These are phyloP conservation scores for Podospora didyma DNA, from an alignment of 495 filamentous ascomycete species.

Conservation along the genomic window DNA sequence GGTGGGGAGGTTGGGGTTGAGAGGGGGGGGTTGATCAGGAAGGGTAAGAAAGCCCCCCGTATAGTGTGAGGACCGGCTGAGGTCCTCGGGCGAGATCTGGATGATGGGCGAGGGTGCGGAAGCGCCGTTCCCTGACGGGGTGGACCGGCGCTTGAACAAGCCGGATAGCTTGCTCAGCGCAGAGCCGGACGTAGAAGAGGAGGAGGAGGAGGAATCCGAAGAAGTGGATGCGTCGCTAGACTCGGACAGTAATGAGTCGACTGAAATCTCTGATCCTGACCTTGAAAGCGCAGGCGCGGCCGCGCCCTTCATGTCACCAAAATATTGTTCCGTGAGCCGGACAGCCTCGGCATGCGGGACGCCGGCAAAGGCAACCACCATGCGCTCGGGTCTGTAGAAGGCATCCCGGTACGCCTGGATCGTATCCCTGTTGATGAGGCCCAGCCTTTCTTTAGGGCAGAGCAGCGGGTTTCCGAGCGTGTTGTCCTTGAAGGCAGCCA, in stretches of 20 bases:
- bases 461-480: conserved; percentile 91
- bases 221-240: conserved; percentile 31
- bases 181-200: conserved; percentile 57
- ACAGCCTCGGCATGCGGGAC: conserved; percentile 81
- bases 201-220: conserved; percentile 39
- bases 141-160: conserved; percentile 12
- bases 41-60: conserved; percentile 90
- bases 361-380: conserved; percentile 93
- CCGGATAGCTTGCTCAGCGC: conserved; percentile 59
- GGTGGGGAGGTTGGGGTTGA: conserved; percentile 72
- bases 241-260: conserved; percentile 39
- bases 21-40: conserved; percentile 69
- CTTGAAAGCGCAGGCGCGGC: conserved; percentile 54
- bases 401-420: conserved; percentile 75
- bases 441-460: conserved; percentile 80
- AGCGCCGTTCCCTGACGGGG: too few species aligned
- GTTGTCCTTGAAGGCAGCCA: conserved; percentile 91
- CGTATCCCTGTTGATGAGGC: conserved; percentile 66
- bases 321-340: conserved; percentile 73
- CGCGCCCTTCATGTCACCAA: conserved; percentile 75
- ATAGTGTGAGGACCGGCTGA: conserved; percentile 71
- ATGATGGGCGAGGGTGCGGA: conserved; percentile 21
- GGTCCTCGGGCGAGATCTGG: conserved; percentile 50
- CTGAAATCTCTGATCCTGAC: conserved; percentile 49
- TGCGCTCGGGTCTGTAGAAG: conserved; percentile 85